Evolutionary conservation across 352 stramenopile species (phyloP), one percentile per base, ranked within the genome.

Genomic region (Phytophthora pluvialis): DNA sequence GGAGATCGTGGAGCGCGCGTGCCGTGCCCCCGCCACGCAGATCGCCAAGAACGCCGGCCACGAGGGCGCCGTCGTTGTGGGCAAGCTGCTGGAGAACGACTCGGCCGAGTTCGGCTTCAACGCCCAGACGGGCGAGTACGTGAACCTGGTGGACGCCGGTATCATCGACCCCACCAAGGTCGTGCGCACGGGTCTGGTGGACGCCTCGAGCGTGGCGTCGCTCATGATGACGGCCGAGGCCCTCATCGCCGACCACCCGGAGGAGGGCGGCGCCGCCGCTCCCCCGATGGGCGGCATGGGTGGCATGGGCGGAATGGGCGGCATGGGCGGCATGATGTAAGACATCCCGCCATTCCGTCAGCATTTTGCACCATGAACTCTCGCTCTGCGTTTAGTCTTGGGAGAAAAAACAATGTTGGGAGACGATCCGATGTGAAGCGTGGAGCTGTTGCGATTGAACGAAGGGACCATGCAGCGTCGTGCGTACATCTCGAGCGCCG

Each of bases 141-240:
- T 97, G 51, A 90, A 99, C 84, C 98, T 99, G 94, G 95, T 99
- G 61, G 79, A 98, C 52, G 93, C 90, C 52, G 98, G 98, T 75
- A 99, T 99, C 73, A 98, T 99, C 70, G 95, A 98, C 79, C 95
- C 95, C 9, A 98, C 94, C 39, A 99, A 99, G 89, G 98, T 99
- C 36, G 98, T 99, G 50, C 95, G 97, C 67, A 99, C 97, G 61
- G 98, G 97, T 28, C 86, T 99, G 58, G 85, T 99, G 39, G 97
- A 99, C 80, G 98, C 98, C 26, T 97, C 98, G 39, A 99, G 94
- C 72, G 98, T 99, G 25, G 97, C 98, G 33, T 98, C 95, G 74
- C 87, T 99, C 51, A 97, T 99, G 76, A 99, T 99, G 81, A 99
- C 98, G n/a, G 98, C 97, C 25, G 98, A 99, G 77, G 89, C 96